A percentile compares a stretch with the other conserved stretches of the same genome.
These are phyloP conservation scores for Alternaria metachromatica DNA, from an alignment of 2,329 filamentous ascomycete genomes.

Conservation along the genomic window DNA sequence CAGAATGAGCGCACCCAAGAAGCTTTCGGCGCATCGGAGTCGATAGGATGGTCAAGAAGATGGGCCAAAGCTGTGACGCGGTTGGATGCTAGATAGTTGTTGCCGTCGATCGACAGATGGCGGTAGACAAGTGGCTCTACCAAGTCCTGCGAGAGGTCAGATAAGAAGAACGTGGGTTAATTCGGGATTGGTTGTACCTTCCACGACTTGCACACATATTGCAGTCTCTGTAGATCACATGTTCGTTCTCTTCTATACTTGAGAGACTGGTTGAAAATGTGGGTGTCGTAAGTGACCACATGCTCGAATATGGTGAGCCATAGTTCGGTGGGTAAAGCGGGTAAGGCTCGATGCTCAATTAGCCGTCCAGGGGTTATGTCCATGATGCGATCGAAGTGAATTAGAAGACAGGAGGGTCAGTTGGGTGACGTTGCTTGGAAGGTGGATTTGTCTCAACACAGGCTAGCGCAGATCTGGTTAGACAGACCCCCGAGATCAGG, in stretches of 20 bases:
- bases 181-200: neutral
- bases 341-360: neutral
- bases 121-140: neutral
- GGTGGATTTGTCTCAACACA: neutral
- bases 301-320: conserved; percentile 7
- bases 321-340: neutral
- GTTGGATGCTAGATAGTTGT: neutral
- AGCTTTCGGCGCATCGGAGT: neutral
- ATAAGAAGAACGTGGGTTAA: neutral
- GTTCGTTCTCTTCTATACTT: neutral
- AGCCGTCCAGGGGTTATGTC: neutral
- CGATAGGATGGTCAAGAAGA: neutral
- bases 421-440: neutral
- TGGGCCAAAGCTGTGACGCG: neutral
- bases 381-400: neutral
- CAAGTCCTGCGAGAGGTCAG: conserved; percentile 3
- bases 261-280: conserved; percentile 5
- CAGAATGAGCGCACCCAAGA: conserved; percentile 1
- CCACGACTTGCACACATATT: neutral
- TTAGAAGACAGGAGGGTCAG: neutral
- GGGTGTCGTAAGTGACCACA: neutral
- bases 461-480: neutral
- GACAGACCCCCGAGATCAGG: neutral
- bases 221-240: neutral
- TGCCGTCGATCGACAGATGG: neutral